Base-by-base conservation (phyloP, 768 basidiomycete genomes). In the Lentinus brumalis region DNA sequence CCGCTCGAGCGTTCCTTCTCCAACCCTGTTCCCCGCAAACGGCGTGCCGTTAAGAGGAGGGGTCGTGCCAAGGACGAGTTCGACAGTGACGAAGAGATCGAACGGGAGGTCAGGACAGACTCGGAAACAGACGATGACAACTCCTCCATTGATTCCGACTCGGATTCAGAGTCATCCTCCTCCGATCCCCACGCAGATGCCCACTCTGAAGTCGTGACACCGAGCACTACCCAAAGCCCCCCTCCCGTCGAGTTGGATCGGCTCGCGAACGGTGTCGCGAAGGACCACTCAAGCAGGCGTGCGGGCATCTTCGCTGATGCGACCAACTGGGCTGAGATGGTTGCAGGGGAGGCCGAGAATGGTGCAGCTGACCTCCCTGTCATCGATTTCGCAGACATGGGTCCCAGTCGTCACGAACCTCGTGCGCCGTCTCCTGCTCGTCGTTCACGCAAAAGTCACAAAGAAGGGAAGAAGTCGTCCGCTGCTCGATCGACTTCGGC, bases 291-390 rank as follows among this genome's bases (percentile, higher is more conserved):
- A 5, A 76, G 76, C 62, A 77, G 72, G 35, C 73, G 63, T 12
- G 63, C 72, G 52, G 70, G 78, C 30, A 77, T 83, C 15, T 86
- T 90, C 71, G 75, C 81, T 2, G 71, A 80, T 32, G 51, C 77
- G 29, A 81, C 82, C 15, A 82, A 84, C 66, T 93, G 92, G 92
- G 89, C 90, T 10, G 90, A 93, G 70, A 89, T 92, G 86, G 89
- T 92, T n/a, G 80, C 87, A 16, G 87, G 87, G 60, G 88, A 90
- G 74, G 81, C 74, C 46, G 76, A 75, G n/a, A 81, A 86, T 62
- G 88, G 86, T 18, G 77, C 84, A 50, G 83, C 83, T 8, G 83
- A 86, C 30, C 79, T 94, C 8, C 92, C 91, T 39, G 87, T 93
- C 66, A 86, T 94, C 65, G 89, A 92, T 59, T 94, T 94, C 69